These are phyloP conservation scores for Gaeumannomyces sp. DNA, from an alignment of 2,329 filamentous ascomycete species.

Conservation along the genomic window DNA sequence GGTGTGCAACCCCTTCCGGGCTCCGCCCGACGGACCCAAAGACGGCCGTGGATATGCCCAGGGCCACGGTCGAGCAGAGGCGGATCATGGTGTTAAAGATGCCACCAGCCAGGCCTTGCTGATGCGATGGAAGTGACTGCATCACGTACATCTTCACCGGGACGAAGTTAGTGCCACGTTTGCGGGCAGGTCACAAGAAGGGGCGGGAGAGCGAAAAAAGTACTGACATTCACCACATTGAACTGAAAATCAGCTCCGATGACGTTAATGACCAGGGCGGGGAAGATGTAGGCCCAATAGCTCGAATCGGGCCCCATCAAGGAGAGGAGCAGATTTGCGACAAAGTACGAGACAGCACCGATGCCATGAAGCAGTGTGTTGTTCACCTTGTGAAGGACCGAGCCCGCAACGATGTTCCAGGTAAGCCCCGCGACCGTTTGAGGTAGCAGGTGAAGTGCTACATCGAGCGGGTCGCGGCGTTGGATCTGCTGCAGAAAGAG, in stretches of 20 bases:
- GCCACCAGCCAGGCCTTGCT: slow-evolving; percentile 60
- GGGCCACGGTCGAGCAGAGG: slow-evolving; percentile 51
- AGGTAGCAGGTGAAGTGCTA: slow-evolving; percentile 58
- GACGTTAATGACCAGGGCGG: slow-evolving; percentile 53
- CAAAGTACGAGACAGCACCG: slow-evolving; percentile 33
- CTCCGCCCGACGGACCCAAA: slow-evolving; percentile 42
- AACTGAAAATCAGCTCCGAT: slow-evolving; percentile 65
- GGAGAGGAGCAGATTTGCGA: slow-evolving; percentile 43
- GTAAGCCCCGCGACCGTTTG: slow-evolving; percentile 57
- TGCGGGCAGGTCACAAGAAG: background rate
- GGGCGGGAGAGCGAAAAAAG: background rate
- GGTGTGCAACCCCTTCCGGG: slow-evolving; percentile 27
- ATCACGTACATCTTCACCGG: slow-evolving; percentile 58
- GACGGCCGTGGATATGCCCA: slow-evolving; percentile 57
- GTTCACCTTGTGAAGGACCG: slow-evolving; percentile 55
- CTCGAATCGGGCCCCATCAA: slow-evolving; percentile 47
- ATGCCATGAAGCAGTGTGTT: slow-evolving; percentile 55
- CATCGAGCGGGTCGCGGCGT: slow-evolving; percentile 45
- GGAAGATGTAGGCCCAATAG: slow-evolving; percentile 63
- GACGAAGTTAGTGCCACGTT: background rate
- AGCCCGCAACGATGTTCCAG: slow-evolving; percentile 57
- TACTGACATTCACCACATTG: slow-evolving; percentile 60
- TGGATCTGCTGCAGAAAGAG: slow-evolving; percentile 58
- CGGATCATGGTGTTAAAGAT: slow-evolving; percentile 63
- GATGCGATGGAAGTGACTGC: slow-evolving; percentile 53